Evolutionary conservation across 2,329 filamentous ascomycete genomes (phyloP).

Genomic region (Pseudocercospora cruenta): DNA sequence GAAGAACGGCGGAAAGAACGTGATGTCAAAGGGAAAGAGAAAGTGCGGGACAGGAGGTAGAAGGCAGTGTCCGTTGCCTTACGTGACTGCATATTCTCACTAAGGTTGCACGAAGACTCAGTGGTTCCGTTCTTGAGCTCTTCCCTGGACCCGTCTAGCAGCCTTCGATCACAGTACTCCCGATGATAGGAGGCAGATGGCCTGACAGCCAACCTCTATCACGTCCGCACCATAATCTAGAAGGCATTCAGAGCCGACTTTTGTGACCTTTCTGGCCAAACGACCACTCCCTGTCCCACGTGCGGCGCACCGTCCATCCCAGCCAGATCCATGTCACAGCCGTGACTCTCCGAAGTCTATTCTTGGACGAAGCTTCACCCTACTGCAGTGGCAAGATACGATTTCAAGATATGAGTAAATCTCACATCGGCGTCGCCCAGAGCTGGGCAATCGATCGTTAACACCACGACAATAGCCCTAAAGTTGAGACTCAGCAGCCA

Average conservation of each 20-base stretch:
- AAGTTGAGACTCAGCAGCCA: too few species aligned
- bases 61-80: background rate
- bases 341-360: background rate
- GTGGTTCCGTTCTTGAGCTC: background rate
- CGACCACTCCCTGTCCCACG: background rate
- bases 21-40: constrained; percentile 27
- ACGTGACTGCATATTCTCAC: background rate
- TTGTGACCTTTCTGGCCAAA: background rate
- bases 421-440: background rate
- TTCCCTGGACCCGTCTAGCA: background rate
- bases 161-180: background rate
- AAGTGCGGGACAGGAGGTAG: constrained; percentile 19
- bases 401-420: background rate
- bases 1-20: constrained; percentile 30
- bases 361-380: background rate
- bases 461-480: too few species aligned
- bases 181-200: background rate
- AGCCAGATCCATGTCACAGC: background rate
- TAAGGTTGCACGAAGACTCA: background rate
- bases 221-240: background rate
- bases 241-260: background rate
- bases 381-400: background rate
- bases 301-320: background rate
- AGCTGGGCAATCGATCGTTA: background rate
- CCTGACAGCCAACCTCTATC: background rate